These are phyloP conservation scores for Peronospora farinosa DNA, from an alignment of 352 stramenopile species.

Conservation along the genomic window DNA sequence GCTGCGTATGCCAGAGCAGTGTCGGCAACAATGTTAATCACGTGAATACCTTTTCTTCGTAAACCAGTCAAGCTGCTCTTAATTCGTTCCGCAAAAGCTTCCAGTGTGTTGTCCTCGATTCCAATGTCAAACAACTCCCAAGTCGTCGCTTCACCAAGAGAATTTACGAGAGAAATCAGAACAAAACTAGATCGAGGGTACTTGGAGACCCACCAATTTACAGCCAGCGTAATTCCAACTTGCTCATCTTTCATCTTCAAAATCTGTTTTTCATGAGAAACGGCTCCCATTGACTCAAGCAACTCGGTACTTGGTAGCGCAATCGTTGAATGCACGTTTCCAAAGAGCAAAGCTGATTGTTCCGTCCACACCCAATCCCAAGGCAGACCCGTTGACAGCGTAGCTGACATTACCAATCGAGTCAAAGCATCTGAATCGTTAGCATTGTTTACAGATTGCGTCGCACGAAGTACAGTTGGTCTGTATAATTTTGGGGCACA, in stretches of 20 bases:
- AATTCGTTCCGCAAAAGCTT: conserved; percentile 49
- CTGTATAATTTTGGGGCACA: not conserved
- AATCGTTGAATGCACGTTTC: conserved; percentile 23
- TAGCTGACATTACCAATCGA: conserved; percentile 39
- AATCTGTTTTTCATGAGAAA: conserved; percentile 46
- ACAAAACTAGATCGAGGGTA: conserved; percentile 45
- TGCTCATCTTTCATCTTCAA: conserved; percentile 54
- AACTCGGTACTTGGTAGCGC: conserved; percentile 20
- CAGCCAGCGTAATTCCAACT: conserved; percentile 52
- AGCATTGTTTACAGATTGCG: conserved; percentile 1
- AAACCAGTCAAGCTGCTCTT: conserved; percentile 37
- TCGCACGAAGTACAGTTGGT: conserved; percentile 1
- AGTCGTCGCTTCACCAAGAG: conserved; percentile 46
- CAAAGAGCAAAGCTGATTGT: conserved; percentile 35
- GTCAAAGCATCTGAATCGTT: conserved; percentile 26
- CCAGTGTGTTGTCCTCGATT: conserved; percentile 31
- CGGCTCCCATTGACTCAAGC: conserved; percentile 17
- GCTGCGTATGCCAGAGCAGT: conserved; percentile 33
- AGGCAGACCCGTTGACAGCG: conserved; percentile 35
- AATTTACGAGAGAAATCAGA: conserved; percentile 66
- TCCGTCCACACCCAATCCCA: conserved; percentile 59
- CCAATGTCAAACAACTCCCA: conserved; percentile 60
- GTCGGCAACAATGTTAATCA: conserved; percentile 73
- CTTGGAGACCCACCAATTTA: conserved; percentile 56
- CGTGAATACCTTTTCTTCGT: conserved; percentile 38